A percentile compares a stretch with the other conserved stretches of the same genome.
phyloP scores from a whole-genome alignment of 1,284 basidiomycete genomes.

The Papiliotrema fonsecae region DNA sequence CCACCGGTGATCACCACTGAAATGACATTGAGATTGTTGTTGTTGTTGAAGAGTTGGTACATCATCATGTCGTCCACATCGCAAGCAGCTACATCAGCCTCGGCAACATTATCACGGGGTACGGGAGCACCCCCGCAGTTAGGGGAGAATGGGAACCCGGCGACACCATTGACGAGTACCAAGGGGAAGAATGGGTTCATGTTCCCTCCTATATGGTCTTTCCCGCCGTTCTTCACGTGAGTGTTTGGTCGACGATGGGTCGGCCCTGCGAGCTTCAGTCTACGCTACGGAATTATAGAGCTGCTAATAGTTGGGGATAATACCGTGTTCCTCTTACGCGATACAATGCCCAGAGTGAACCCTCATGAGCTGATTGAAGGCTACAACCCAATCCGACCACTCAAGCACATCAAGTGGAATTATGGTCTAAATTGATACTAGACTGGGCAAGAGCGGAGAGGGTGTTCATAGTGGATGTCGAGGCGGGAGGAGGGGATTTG shows the following conservation, averaged over 20 bases:
- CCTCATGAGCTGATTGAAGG: conserved; percentile 21
- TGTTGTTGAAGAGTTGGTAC: too few relatives aligned
- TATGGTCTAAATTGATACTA: conserved; percentile 51
- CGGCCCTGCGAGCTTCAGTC: neutral
- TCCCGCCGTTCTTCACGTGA: conserved; percentile 55
- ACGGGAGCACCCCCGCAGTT: neutral
- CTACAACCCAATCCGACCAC: conserved; percentile 53
- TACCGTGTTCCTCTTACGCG: too few relatives aligned
- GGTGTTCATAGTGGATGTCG: conserved; percentile 47
- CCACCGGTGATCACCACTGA: too few relatives aligned
- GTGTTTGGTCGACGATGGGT: conserved; percentile 7
- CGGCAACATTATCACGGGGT: neutral
- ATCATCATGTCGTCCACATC: neutral
- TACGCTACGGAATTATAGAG: too few relatives aligned
- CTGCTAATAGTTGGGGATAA: too few relatives aligned
- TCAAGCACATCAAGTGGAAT: conserved; percentile 47
- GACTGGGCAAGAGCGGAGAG: conserved; percentile 46
- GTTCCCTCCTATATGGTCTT: conserved; percentile 52
- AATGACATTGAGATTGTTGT: too few relatives aligned
- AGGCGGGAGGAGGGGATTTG: conserved; percentile 27
- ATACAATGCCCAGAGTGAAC: too few relatives aligned
- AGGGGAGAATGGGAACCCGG: neutral
- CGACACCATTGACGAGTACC: conserved; percentile 23
- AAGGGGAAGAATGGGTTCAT: conserved; percentile 39
- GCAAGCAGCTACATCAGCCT: neutral